phyloP scores from a whole-genome alignment of 1,284 basidiomycete species.

The Flammula alnicola region DNA sequence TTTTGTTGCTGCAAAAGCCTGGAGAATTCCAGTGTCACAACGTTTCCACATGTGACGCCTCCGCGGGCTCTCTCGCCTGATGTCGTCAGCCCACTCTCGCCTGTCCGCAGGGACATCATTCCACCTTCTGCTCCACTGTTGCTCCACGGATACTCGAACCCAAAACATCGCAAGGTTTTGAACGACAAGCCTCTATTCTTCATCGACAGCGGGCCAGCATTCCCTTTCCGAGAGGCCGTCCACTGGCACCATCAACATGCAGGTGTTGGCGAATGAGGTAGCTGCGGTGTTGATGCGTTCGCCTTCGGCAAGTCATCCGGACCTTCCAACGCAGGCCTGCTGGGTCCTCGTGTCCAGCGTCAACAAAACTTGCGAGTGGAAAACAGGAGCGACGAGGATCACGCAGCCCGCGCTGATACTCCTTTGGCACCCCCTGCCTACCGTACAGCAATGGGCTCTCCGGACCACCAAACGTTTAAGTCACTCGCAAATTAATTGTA shows the following conservation, averaged over 20 bases:
- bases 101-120: slow-evolving; percentile 1
- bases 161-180: background rate
- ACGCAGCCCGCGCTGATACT: background rate
- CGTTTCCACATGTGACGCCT: background rate
- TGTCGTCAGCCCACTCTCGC: background rate
- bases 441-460: slow-evolving; percentile 6
- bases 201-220: background rate
- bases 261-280: slow-evolving; percentile 6
- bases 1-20: slow-evolving; percentile 11
- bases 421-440: slow-evolving; percentile 11
- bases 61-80: background rate
- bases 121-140: background rate
- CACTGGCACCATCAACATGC: slow-evolving; percentile 2
- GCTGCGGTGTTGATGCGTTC: slow-evolving; percentile 4
- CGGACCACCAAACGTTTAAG: background rate
- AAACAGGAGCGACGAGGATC: background rate
- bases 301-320: no score
- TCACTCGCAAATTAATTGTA: no score
- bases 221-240: background rate
- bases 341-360: no score
- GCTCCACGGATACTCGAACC: background rate
- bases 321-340: no score
- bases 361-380: background rate
- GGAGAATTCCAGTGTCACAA: slow-evolving; percentile 4
- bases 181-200: slow-evolving; percentile 1